Conservation (phyloP, 2,329 filamentous ascomycete species). For the Gremmenia infestans region DNA sequence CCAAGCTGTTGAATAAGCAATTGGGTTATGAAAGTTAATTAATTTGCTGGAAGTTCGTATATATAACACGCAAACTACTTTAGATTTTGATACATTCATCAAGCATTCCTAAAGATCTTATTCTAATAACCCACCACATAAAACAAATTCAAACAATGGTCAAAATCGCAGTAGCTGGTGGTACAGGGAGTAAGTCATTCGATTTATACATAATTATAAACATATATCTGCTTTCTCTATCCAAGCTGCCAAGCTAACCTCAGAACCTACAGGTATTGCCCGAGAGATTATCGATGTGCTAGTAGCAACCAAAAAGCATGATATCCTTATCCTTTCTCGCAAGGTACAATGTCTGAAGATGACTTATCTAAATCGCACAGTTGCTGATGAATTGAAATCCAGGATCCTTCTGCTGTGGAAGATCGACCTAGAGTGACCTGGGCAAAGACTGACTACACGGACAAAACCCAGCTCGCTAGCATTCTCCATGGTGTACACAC, state of each 20-base stretch:
- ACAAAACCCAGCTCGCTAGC: conserved; percentile 33
- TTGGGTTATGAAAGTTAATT: not conserved
- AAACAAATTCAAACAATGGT: conserved; percentile 34
- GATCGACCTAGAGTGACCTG: conserved; percentile 33
- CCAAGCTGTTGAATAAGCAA: not conserved
- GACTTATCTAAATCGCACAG: not conserved
- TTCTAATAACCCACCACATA: not conserved
- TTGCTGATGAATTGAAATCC: not conserved
- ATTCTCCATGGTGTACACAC: conserved; percentile 44
- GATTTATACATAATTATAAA: not conserved
- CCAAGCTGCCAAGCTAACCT: not conserved
- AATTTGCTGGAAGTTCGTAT: not conserved
- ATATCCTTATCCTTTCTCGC: conserved; percentile 42
- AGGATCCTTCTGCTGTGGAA: conserved; percentile 23
- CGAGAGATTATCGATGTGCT: conserved; percentile 48
- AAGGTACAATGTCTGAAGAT: not conserved
- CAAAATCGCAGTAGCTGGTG: conserved; percentile 41
- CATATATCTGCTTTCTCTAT: not conserved
- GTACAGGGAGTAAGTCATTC: conserved; percentile 37
- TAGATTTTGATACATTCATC: not conserved
- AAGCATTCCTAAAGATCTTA: not conserved
- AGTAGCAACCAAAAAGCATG: conserved; percentile 43
- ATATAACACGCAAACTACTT: not conserved
- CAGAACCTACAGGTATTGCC: conserved; percentile 41
- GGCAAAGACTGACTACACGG: conserved; percentile 38